A percentile compares a stretch with the other conserved stretches of the same genome.
phyloP scores from a whole-genome alignment of 75 land plant species.

The Pinus albicaulis region DNA sequence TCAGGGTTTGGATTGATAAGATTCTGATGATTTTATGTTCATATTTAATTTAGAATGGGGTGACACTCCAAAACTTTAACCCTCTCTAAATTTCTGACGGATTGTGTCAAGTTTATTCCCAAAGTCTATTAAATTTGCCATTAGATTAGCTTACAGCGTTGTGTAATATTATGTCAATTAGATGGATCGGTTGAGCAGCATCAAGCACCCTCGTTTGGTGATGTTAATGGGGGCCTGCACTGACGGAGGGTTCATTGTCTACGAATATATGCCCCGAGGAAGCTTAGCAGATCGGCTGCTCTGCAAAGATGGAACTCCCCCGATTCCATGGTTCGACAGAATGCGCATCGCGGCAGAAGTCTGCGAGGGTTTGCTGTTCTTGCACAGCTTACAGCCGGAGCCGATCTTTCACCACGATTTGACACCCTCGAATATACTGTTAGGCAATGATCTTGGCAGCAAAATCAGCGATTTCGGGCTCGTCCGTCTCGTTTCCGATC shows the following conservation, averaged over 20 bases:
- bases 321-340: conserved; percentile 14
- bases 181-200: conserved; percentile 17
- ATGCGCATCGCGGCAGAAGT: conserved; percentile 11
- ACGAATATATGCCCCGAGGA: conserved; percentile 41
- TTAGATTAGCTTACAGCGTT: no score
- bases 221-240: conserved; percentile 19
- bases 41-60: no score
- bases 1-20: no score
- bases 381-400: conserved; percentile 8
- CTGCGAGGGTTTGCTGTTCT: conserved; percentile 9
- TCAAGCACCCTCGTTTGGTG: conserved; percentile 21
- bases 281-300: conserved; percentile 26
- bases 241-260: conserved; percentile 15
- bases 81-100: no score
- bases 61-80: no score
- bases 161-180: not conserved
- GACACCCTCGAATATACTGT: conserved; percentile 26
- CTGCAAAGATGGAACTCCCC: conserved; percentile 11
- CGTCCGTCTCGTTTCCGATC: conserved; percentile 8
- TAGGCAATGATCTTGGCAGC: conserved; percentile 18
- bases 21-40: no score
- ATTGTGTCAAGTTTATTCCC: no score
- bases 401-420: conserved; percentile 28
- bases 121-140: no score
- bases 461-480: conserved; percentile 28